A percentile compares a stretch with the other conserved stretches of the same genome.
Evolutionary conservation across 805 yeast species (phyloP).

Genomic region (Zygosaccharomyces kombuchaensis): DNA sequence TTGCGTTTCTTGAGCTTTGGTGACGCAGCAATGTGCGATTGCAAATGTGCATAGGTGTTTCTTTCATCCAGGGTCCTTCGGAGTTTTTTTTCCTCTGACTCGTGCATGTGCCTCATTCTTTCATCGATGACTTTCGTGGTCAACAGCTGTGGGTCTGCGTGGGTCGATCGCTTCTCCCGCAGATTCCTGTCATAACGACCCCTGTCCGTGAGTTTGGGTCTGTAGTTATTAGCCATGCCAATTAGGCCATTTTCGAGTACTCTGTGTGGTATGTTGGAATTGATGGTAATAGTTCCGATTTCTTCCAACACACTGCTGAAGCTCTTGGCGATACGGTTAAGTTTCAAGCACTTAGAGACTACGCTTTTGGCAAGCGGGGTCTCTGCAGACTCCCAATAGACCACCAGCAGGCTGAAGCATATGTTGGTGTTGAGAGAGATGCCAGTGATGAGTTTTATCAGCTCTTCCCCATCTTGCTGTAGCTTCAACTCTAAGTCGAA

Average conservation of each 20-base stretch:
- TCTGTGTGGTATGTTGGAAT: slow-evolving; percentile 30
- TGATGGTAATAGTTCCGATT: slow-evolving; percentile 29
- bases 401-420: slow-evolving; percentile 33
- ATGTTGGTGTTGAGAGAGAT: slow-evolving; percentile 34
- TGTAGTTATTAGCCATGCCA: slow-evolving; percentile 22
- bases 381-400: slow-evolving; percentile 41
- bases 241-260: slow-evolving; percentile 31
- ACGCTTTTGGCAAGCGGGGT: slow-evolving; percentile 18
- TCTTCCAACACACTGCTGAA: slow-evolving; percentile 28
- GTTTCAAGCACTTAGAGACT: slow-evolving; percentile 20
- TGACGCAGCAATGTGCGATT: slow-evolving; percentile 30
- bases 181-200: slow-evolving; percentile 30
- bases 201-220: slow-evolving; percentile 33
- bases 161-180: slow-evolving; percentile 15
- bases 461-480: slow-evolving; percentile 33
- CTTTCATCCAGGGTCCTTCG: slow-evolving; percentile 16
- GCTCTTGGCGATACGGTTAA: slow-evolving; percentile 31
- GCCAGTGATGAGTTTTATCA: slow-evolving; percentile 36
- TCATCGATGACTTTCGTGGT: slow-evolving; percentile 24
- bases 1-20: slow-evolving; percentile 28
- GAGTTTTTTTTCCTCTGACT: slow-evolving; percentile 20
- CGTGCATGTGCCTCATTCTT: slow-evolving; percentile 27
- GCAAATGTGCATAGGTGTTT: slow-evolving; percentile 30
- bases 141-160: slow-evolving; percentile 1
- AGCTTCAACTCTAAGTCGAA: slow-evolving; percentile 35